phyloP scores from a whole-genome alignment of 768 basidiomycete genomes.

The Pholiota molesta region DNA sequence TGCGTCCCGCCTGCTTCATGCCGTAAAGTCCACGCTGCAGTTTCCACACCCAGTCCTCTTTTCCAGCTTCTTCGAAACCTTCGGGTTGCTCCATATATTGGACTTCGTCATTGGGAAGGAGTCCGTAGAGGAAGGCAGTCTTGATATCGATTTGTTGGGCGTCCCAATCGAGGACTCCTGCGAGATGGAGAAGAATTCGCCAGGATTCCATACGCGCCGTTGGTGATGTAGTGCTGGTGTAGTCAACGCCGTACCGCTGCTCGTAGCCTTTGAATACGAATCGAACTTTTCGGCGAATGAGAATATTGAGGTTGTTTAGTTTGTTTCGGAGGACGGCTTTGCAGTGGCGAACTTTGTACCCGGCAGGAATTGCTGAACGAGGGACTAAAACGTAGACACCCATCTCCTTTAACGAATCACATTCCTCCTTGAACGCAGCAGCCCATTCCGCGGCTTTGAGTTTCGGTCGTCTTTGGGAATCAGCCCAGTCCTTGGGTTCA shows the following conservation, averaged over 20 bases:
- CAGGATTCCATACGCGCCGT: constrained; percentile 42
- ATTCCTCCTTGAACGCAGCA: constrained; percentile 22
- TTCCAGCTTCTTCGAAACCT: constrained; percentile 17
- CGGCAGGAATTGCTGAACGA: constrained; percentile 14
- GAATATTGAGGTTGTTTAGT: constrained; percentile 27
- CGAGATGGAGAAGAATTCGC: constrained; percentile 37
- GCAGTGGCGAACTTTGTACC: constrained; percentile 24
- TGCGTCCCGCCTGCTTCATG: constrained; percentile 37
- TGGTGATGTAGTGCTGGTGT: constrained; percentile 42
- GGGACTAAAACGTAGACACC: constrained; percentile 31
- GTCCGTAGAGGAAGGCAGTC: constrained; percentile 40
- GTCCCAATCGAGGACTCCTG: constrained; percentile 35
- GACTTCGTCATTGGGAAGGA: constrained; percentile 29
- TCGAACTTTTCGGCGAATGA: constrained; percentile 36
- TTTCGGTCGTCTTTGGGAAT: neutral
- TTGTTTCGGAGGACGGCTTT: constrained; percentile 5
- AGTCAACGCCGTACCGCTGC: constrained; percentile 45
- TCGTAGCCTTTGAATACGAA: constrained; percentile 46
- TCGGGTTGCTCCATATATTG: constrained; percentile 39
- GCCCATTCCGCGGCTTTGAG: constrained; percentile 18
- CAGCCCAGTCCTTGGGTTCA: constrained; percentile 7
- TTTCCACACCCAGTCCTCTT: constrained; percentile 26
- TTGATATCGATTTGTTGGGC: constrained; percentile 43
- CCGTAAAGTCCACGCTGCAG: constrained; percentile 34
- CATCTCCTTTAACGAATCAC: constrained; percentile 28